Evolutionary conservation across 805 yeast genomes (phyloP), one percentile per base, ranked within the genome.

Genomic region (Starmerella etchellsii): DNA sequence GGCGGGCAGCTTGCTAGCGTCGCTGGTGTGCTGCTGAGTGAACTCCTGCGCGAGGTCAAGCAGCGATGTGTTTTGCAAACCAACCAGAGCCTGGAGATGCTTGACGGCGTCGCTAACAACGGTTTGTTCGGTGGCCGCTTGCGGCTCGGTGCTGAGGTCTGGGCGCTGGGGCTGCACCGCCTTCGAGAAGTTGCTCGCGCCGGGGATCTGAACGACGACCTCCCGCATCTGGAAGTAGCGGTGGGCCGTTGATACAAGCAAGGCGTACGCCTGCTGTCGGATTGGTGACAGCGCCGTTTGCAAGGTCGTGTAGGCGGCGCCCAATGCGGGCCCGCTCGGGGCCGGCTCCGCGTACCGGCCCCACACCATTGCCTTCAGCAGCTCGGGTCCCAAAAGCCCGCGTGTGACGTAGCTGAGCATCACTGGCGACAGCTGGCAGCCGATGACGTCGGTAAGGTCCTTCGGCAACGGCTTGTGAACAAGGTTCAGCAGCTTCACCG

Each of bases 401-500:
- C 80, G 59, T 1, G 93, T 78, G 55, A 74, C 74, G 59, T 84
- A 91, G 56, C 78, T 85, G 54, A 74, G 78, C 31, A 80, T 68
- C 60, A 87, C 97, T 40, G 83, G 81, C 2, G 96, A 93, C 38
- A 91, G 65, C 55, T 87, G 73, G 58, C 81, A 83, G 9, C 93
- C 84, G 36, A 91, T 69, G 35, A 85, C 71, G 34, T 78, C 85
- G 56, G 82, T 91, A 11, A 82, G 65, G 58, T 85, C 94, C 46
- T 74, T 72, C 3, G 97, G 96, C 35, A 79, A 62, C 7, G 41
- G 45, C 40, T 63, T 63, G 29, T 65, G 66, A 39, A 64, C 70
- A n/a, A 60, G 62, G 20, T 59, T 56, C 7, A 8, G 8, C 16
- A 82, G 69, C 48, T 73, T 81, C 15, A 81, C 82, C 40, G 68